phyloP scores from a whole-genome alignment of 1,139 yeast genomes.

The Zhuliangozyma blackwelliae region DNA sequence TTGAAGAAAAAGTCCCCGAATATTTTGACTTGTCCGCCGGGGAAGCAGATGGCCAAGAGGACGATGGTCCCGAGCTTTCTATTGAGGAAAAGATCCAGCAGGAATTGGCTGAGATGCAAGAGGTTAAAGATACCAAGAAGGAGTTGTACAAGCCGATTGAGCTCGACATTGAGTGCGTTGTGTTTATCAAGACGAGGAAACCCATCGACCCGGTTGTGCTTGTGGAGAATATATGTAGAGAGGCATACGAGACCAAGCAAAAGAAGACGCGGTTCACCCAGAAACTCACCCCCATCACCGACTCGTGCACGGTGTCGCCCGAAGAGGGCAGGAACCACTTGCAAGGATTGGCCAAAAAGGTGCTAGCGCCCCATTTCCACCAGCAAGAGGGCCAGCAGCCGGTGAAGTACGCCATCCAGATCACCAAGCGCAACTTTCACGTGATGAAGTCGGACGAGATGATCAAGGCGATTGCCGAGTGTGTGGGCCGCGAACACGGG shows the following conservation, averaged over 20 bases:
- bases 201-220: conserved; percentile 78
- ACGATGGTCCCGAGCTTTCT: conserved; percentile 37
- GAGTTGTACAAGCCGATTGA: conserved; percentile 60
- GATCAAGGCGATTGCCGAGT: conserved; percentile 65
- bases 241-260: conserved; percentile 44
- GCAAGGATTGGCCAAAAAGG: conserved; percentile 49
- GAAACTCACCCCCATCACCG: conserved; percentile 73
- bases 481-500: conserved; percentile 65
- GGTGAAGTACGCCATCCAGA: conserved; percentile 73
- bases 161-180: conserved; percentile 77
- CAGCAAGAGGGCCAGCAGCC: conserved; percentile 43
- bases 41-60: conserved; percentile 22
- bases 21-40: conserved; percentile 39
- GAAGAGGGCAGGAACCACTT: conserved; percentile 46
- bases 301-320: conserved; percentile 67
- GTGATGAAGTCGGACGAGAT: conserved; percentile 65
- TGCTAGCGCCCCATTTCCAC: conserved; percentile 69
- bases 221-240: conserved; percentile 60
- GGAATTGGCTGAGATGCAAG: conserved; percentile 61
- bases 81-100: conserved; percentile 73
- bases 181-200: conserved; percentile 72
- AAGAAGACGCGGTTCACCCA: conserved; percentile 73
- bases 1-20: conserved; percentile 52
- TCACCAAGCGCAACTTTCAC: conserved; percentile 75
- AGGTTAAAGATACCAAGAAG: conserved; percentile 33